A percentile compares a stretch with the other conserved stretches of the same genome.
phyloP scores from a whole-genome alignment of 2,329 filamentous ascomycete species.

The Penicillium sp. region DNA sequence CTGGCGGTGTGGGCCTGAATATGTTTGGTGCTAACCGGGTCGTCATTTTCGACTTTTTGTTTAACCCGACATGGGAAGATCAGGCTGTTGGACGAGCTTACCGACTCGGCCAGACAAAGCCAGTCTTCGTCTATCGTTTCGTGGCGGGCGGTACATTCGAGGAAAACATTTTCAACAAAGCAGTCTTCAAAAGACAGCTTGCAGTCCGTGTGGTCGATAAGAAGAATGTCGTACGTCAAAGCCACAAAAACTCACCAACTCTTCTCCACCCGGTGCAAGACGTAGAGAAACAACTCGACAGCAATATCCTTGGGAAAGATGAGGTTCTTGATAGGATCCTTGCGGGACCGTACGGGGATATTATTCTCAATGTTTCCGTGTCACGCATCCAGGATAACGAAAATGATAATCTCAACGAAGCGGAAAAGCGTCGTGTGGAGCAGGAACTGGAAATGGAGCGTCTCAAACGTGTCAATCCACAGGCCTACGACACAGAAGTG shows the following conservation, averaged over 20 bases:
- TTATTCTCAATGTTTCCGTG: conserved; percentile 58
- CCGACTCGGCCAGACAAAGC: conserved; percentile 79
- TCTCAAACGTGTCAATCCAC: conserved; percentile 30
- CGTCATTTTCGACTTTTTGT: conserved; percentile 81
- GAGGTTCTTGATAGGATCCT: conserved; percentile 60
- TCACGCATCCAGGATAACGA: conserved; percentile 75
- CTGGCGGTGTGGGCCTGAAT: conserved; percentile 83
- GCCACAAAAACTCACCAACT: conserved; percentile 57
- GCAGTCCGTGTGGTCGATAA: conserved; percentile 81
- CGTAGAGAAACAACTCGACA: conserved; percentile 57
- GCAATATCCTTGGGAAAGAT: conserved; percentile 63
- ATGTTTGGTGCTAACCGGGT: conserved; percentile 83
- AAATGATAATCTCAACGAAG: conserved; percentile 62
- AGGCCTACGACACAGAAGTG: conserved; percentile 35
- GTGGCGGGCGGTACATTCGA: conserved; percentile 80
- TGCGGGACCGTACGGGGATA: conserved; percentile 21
- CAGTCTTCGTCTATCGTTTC: conserved; percentile 84
- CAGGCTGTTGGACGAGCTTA: conserved; percentile 88
- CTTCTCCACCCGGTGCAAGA: conserved; percentile 65
- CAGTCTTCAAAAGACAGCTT: conserved; percentile 82
- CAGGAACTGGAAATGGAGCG: conserved; percentile 46
- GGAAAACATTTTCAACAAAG: conserved; percentile 70
- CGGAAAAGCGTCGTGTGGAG: conserved; percentile 63
- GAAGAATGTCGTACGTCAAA: conserved; percentile 72
- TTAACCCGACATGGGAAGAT: conserved; percentile 79